Percentiles rank a stretch among this genome's conserved stretches.
These are phyloP conservation scores for Trypanosoma melophagium DNA, from an alignment of 208 protist genomes.

Conservation along the genomic window DNA sequence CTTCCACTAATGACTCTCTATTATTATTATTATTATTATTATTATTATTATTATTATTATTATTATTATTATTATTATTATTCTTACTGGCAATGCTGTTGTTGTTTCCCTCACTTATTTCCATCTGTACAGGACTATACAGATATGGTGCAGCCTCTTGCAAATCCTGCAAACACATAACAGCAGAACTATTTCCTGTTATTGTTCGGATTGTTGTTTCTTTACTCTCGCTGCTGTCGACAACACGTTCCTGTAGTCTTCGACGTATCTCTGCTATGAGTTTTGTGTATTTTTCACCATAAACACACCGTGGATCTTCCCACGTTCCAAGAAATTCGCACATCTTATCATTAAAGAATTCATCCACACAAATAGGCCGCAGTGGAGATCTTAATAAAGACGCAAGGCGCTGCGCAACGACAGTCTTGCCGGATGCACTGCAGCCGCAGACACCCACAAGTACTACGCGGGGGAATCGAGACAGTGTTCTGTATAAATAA, in stretches of 20 bases:
- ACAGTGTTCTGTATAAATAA: too few relatives aligned
- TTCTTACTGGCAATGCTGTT: background rate
- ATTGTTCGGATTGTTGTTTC: too few relatives aligned
- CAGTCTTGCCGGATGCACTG: constrained; percentile 64
- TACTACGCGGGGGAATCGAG: constrained; percentile 10
- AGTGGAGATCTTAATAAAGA: constrained; percentile 40
- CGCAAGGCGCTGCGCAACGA: constrained; percentile 38
- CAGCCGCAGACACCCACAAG: constrained; percentile 51
- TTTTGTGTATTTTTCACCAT: constrained; percentile 19
- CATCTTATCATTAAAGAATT: constrained; percentile 37
- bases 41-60: background rate
- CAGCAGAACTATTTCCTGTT: background rate
- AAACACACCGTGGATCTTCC: constrained; percentile 58
- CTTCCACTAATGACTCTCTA: background rate
- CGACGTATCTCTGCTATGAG: constrained; percentile 10
- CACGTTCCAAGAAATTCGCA: constrained; percentile 47
- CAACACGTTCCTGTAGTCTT: background rate
- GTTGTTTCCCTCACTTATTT: background rate
- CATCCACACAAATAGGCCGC: constrained; percentile 50
- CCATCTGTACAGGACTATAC: background rate
- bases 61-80: background rate
- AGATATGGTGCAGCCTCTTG: constrained; percentile 2
- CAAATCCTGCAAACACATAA: constrained; percentile 25
- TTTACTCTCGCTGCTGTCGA: background rate
- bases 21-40: background rate